Percentiles rank a stretch among this genome's conserved stretches.
phyloP scores from a whole-genome alignment of 805 yeast genomes.

The Lachancea fermentati region DNA sequence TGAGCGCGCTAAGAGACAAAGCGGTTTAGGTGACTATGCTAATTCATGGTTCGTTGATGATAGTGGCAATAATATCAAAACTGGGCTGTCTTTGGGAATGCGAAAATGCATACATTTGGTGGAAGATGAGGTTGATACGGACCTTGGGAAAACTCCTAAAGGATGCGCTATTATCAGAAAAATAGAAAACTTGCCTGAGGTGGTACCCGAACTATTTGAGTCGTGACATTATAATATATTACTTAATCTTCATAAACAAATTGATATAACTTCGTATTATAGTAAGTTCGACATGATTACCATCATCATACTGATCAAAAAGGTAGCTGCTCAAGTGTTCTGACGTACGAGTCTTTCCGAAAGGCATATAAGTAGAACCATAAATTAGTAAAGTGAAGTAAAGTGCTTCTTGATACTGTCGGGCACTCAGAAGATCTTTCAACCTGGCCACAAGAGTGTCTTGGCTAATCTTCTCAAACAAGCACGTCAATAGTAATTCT shows the following conservation, averaged over 20 bases:
- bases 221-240: background rate
- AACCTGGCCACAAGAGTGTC: conserved; percentile 16
- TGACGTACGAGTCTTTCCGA: conserved; percentile 12
- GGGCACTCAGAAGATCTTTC: conserved; percentile 16
- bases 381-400: conserved; percentile 23
- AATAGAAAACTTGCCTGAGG: conserved; percentile 49
- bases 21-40: conserved; percentile 38
- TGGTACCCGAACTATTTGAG: conserved; percentile 47
- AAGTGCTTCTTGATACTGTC: conserved; percentile 17
- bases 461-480: conserved; percentile 9
- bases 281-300: conserved; percentile 25
- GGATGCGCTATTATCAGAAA: conserved; percentile 52
- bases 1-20: conserved; percentile 54
- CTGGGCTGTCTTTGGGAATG: conserved; percentile 71
- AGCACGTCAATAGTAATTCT: conserved; percentile 10
- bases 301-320: conserved; percentile 16
- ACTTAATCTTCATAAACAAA: conserved; percentile 15
- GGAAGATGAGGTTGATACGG: conserved; percentile 54
- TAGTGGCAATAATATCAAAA: conserved; percentile 68
- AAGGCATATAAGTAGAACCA: conserved; percentile 22
- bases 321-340: conserved; percentile 21
- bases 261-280: conserved; percentile 20
- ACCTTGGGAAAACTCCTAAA: conserved; percentile 33
- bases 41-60: conserved; percentile 82
- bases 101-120: conserved; percentile 64